These are phyloP conservation scores for Lumnitzera littorea DNA, from an alignment of 345 rosid species.

Conservation along the genomic window DNA sequence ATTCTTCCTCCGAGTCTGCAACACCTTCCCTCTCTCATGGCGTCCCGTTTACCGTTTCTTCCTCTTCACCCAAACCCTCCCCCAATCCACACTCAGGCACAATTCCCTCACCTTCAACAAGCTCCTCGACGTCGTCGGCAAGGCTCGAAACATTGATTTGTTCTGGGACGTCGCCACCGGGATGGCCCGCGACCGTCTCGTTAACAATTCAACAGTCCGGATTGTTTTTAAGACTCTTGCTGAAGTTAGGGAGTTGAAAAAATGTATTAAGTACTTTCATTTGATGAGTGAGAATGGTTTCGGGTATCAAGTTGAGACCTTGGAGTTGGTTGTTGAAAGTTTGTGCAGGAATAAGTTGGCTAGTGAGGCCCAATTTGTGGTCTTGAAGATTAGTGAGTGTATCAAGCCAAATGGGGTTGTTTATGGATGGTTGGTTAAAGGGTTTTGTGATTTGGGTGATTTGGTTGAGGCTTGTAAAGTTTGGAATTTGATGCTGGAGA, in stretches of 20 bases:
- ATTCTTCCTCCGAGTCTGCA: conserved; percentile 85
- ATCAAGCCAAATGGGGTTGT: conserved; percentile 44
- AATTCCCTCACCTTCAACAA: conserved; percentile 55
- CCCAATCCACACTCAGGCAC: conserved; percentile 39
- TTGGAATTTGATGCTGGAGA: conserved; percentile 82
- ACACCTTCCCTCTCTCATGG: conserved; percentile 74
- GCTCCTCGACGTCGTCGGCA: conserved; percentile 51
- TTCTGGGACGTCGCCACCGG: conserved; percentile 56
- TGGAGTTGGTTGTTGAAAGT: conserved; percentile 48
- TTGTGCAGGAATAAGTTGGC: conserved; percentile 47
- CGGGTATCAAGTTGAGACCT: conserved; percentile 32
- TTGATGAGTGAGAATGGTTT: conserved; percentile 59
- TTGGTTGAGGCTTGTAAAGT: conserved; percentile 63
- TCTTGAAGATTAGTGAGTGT: conserved; percentile 46
- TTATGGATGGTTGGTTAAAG: conserved; percentile 52
- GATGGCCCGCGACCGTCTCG: conserved; percentile 40
- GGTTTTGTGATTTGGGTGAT: conserved; percentile 62
- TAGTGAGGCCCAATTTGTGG: conserved; percentile 61
- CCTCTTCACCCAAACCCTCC: conserved; percentile 39
- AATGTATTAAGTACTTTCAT: conserved; percentile 55
- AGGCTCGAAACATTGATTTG: conserved; percentile 60
- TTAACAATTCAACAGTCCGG: conserved; percentile 60
- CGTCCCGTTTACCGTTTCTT: conserved; percentile 75
- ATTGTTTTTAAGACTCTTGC: conserved; percentile 56
- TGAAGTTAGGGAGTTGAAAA: conserved; percentile 60